A percentile compares a stretch with the other conserved stretches of the same genome.
Evolutionary conservation across 1,284 basidiomycete genomes (phyloP).

Genomic region (Pisolithus thermaeus): DNA sequence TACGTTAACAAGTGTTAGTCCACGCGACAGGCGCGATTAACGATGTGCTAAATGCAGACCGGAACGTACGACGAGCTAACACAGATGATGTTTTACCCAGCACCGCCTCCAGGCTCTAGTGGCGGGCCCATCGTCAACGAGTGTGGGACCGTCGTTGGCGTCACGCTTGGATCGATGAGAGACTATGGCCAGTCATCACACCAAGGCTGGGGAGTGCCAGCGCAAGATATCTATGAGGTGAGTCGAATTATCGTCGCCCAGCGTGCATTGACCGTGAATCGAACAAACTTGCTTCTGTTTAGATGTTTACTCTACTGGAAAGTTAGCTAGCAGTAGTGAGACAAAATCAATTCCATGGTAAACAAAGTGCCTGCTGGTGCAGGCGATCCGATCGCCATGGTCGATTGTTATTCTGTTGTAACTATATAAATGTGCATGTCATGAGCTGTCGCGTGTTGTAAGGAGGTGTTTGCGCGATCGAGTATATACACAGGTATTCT

Average conservation of each 20-base stretch:
- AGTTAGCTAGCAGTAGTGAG: neutral
- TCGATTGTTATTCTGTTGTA: too few relatives aligned
- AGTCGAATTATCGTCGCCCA: constrained; percentile 8
- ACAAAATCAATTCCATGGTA: too few relatives aligned
- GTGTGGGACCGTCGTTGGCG: constrained; percentile 61
- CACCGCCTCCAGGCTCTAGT: constrained; percentile 64
- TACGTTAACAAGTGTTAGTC: constrained; percentile 20
- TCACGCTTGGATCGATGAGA: constrained; percentile 62
- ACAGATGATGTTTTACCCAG: constrained; percentile 49
- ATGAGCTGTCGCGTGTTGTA: neutral
- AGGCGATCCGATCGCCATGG: too few relatives aligned
- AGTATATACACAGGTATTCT: too few relatives aligned
- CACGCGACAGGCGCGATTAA: neutral
- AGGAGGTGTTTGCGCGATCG: too few relatives aligned
- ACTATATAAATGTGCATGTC: too few relatives aligned
- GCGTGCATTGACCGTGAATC: neutral
- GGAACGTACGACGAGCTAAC: constrained; percentile 67
- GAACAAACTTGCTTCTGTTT: neutral
- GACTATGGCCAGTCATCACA: constrained; percentile 49
- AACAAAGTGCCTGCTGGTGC: too few relatives aligned
- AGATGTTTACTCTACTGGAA: neutral
- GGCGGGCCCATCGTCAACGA: constrained; percentile 69
- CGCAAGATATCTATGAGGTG: constrained; percentile 65
- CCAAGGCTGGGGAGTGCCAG: constrained; percentile 63
- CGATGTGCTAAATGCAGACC: constrained; percentile 34